Evolutionary conservation across 2,329 filamentous ascomycete genomes (phyloP).

Genomic region (Venturia oleaginea): DNA sequence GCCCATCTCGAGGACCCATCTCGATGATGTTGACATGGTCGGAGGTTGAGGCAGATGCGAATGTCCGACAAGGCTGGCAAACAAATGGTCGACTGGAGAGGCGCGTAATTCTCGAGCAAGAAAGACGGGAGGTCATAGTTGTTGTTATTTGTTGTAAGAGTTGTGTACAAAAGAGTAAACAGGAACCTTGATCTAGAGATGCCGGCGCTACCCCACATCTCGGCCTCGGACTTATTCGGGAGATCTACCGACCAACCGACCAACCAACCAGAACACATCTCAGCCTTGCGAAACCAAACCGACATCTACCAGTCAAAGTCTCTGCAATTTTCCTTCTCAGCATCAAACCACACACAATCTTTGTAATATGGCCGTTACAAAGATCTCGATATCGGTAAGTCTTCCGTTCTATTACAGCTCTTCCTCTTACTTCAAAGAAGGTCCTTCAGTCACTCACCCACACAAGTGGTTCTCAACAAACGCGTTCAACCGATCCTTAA

Average conservation of each 20-base stretch:
- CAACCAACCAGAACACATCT: neutral
- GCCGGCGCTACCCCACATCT: neutral
- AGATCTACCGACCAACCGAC: too few species aligned
- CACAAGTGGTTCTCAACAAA: too few species aligned
- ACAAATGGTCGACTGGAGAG: neutral
- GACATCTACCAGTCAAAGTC: neutral
- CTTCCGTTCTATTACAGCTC: too few species aligned
- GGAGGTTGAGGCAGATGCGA: neutral
- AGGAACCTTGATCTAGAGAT: neutral
- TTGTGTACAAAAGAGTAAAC: neutral
- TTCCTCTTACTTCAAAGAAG: too few species aligned
- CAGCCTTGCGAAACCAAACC: neutral
- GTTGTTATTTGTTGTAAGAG: neutral
- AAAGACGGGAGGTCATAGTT: neutral
- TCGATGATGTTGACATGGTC: slow-evolving; percentile 56
- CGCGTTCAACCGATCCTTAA: too few species aligned
- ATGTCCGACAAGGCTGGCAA: neutral
- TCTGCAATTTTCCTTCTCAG: too few species aligned
- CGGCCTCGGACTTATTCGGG: neutral
- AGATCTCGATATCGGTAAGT: too few species aligned
- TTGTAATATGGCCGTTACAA: too few species aligned
- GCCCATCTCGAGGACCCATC: slow-evolving; percentile 75
- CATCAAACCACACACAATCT: too few species aligned
- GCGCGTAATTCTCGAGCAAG: neutral
- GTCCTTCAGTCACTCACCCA: too few species aligned